Evolutionary conservation across 805 yeast species (phyloP).

Genomic region (Wickerhamomyces ciferrii): DNA sequence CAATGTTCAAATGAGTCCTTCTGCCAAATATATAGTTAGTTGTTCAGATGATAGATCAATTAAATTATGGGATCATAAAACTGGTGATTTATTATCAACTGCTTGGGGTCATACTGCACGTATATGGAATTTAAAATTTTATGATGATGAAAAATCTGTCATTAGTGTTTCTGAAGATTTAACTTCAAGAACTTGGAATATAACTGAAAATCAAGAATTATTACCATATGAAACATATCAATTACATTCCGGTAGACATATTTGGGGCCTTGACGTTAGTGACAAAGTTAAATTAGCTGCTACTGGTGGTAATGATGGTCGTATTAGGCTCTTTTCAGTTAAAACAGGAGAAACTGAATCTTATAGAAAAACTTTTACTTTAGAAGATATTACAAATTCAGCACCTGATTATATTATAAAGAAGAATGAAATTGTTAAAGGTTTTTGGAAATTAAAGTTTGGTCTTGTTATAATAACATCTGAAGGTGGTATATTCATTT

Average conservation of each 20-base stretch:
- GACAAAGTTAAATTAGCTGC: slow-evolving; percentile 45
- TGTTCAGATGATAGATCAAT: slow-evolving; percentile 96
- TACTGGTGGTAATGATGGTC: slow-evolving; percentile 95
- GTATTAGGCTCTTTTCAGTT: slow-evolving; percentile 60
- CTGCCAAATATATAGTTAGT: slow-evolving; percentile 55
- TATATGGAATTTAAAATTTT: slow-evolving; percentile 78
- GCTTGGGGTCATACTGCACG: slow-evolving; percentile 98
- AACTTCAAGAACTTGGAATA: slow-evolving; percentile 75
- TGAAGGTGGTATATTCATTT: slow-evolving; percentile 42
- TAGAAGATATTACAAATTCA: slow-evolving; percentile 28
- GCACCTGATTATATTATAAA: slow-evolving; percentile 22
- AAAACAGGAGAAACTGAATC: slow-evolving; percentile 25
- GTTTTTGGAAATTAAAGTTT: slow-evolving; percentile 42
- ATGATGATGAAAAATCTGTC: slow-evolving; percentile 30
- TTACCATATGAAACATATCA: slow-evolving; percentile 40
- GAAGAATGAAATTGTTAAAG: slow-evolving; percentile 56
- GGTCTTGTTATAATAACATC: slow-evolving; percentile 55
- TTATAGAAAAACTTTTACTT: slow-evolving; percentile 21
- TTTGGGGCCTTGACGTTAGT: slow-evolving; percentile 73
- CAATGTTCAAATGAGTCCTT: slow-evolving; percentile 58
- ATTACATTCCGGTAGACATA: slow-evolving; percentile 78
- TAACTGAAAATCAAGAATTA: slow-evolving; percentile 21
- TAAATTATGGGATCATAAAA: slow-evolving; percentile 58
- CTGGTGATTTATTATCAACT: slow-evolving; percentile 57
- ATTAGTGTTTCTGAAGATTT: slow-evolving; percentile 85